Percentiles rank a stretch among this genome's conserved stretches.
phyloP scores from a whole-genome alignment of 768 basidiomycete genomes.

The Mycena galopus region DNA sequence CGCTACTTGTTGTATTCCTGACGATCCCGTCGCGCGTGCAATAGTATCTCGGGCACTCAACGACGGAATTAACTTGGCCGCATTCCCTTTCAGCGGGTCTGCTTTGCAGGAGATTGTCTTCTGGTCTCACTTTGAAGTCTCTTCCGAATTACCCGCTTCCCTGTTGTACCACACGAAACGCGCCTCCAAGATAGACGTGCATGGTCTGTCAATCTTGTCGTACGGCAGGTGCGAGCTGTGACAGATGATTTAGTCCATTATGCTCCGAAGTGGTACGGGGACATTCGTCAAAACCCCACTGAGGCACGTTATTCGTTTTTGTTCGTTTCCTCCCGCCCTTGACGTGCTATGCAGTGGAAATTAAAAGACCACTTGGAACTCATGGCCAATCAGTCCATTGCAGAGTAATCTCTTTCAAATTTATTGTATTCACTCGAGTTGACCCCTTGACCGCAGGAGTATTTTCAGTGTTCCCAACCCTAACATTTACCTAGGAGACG shows the following conservation, averaged over 20 bases:
- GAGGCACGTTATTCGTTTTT: background rate
- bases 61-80: slow-evolving; percentile 19
- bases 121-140: slow-evolving; percentile 19
- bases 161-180: background rate
- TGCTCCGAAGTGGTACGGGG: slow-evolving; percentile 27
- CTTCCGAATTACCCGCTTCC: background rate
- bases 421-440: background rate
- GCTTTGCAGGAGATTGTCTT: slow-evolving; percentile 28
- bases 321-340: background rate
- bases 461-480: slow-evolving; percentile 27
- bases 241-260: slow-evolving; percentile 13
- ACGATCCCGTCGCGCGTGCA: slow-evolving; percentile 20
- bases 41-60: slow-evolving; percentile 18
- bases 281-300: slow-evolving; percentile 16
- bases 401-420: background rate
- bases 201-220: slow-evolving; percentile 2
- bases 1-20: background rate
- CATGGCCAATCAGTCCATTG: slow-evolving; percentile 19
- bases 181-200: slow-evolving; percentile 16
- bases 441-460: background rate
- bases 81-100: slow-evolving; percentile 17
- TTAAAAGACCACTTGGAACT: slow-evolving; percentile 18
- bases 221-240: background rate
- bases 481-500: slow-evolving; percentile 21
- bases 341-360: slow-evolving; percentile 16